Conservation (phyloP, 257 asterid species). For the Petrea volubilis region DNA sequence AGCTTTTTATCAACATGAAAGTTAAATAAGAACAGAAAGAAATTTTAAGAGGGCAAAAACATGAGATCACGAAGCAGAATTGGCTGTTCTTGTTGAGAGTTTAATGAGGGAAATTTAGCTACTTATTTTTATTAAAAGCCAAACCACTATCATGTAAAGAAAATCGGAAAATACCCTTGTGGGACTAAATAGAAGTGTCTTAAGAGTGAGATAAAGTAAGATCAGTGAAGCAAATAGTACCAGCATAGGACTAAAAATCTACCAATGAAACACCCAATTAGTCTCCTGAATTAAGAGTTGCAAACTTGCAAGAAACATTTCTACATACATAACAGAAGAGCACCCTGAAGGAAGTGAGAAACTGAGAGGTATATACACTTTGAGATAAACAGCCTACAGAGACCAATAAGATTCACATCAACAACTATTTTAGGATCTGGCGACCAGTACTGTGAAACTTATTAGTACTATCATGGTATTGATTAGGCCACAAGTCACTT, state of each 20-base stretch:
- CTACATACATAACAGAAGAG: constrained; percentile 1
- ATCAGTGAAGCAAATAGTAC: not conserved
- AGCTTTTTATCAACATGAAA: not conserved
- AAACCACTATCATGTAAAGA: not conserved
- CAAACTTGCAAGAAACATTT: constrained; percentile 15
- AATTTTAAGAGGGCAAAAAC: not conserved
- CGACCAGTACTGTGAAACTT: not conserved
- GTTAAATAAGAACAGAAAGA: not conserved
- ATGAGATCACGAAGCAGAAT: not conserved
- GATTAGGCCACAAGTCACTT: too few species aligned
- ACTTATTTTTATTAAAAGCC: not conserved
- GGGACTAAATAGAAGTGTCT: not conserved
- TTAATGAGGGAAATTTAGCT: not conserved
- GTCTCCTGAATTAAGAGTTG: not conserved
- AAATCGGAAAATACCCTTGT: not conserved
- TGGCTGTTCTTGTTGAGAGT: not conserved
- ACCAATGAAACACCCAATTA: not conserved
- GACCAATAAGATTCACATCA: not conserved
- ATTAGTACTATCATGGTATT: too few species aligned
- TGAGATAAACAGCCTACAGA: not conserved
- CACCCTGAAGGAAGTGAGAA: not conserved
- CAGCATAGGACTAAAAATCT: constrained; percentile 3
- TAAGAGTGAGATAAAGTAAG: not conserved
- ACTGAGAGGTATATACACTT: not conserved
- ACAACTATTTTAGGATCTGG: constrained; percentile 9